Evolutionary conservation across 2,329 filamentous ascomycete genomes (phyloP), one percentile per base, ranked within the genome.

Genomic region (Berkeleyomyces rouxiae): DNA sequence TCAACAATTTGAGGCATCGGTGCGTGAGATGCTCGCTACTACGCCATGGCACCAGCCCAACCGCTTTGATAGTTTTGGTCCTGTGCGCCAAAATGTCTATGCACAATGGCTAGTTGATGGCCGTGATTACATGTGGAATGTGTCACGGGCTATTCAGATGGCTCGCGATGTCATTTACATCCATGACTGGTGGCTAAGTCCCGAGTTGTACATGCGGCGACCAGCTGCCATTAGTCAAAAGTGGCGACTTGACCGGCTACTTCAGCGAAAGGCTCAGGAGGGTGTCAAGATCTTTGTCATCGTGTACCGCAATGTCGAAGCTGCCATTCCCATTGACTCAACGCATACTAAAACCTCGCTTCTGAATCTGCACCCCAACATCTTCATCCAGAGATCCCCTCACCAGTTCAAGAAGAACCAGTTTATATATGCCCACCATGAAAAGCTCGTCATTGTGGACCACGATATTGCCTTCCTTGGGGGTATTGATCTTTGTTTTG

Each of bases 381-480:
- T 99, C 66, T 96, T 96, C 68, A 90, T 99, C 11, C 90, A 97
- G 71, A 81, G 93, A 69, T 97, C 93, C 2, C 93, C 93, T 0
- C 96, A 99, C 69, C 93, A 99, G 73, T 91, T 97, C 74, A 88
- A 95, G 70, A 95, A 99, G 75, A 97, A 97, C 69, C 95, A 96
- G 55, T 99, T 99, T 76, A 99, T 99, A 78, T 99, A 95, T 79
- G 93, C 93, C 1, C 93, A 99, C 71, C 93, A 99, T 74, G 93
- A 99, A 72, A 99, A 99, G 74, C 82, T 99, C n/a, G 92, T 90
- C 70, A 84, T 99, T 47, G 88, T 99, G 16, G 93, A 99, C 71
- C 93, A 97, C 70, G 93, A 92, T 61, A 84, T 97, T 59, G 93
- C 92, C 9, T 97, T 99, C 72, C 85, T 96, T 58, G 93, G 93